Percentiles rank a stretch among this genome's conserved stretches.
Evolutionary conservation across 805 yeast genomes (phyloP).

Genomic region (Pichia phayaonensis): DNA sequence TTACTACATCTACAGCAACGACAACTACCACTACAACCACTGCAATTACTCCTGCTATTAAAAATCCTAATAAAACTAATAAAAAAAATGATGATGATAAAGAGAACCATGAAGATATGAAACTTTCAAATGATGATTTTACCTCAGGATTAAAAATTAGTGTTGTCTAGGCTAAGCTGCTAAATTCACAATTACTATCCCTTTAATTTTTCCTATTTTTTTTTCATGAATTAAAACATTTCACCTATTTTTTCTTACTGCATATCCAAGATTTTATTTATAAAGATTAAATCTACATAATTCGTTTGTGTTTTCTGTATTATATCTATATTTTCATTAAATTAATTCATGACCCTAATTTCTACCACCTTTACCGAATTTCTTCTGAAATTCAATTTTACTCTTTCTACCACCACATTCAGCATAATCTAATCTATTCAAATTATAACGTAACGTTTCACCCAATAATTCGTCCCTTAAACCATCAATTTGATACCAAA

Average conservation of each 20-base stretch:
- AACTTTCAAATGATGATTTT: slow-evolving; percentile 5
- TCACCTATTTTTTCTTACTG: not conserved
- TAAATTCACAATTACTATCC: slow-evolving; percentile 6
- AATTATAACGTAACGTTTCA: slow-evolving; percentile 52
- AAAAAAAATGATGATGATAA: not conserved
- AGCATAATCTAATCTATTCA: slow-evolving; percentile 33
- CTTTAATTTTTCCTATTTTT: not conserved
- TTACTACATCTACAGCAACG: not conserved
- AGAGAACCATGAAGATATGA: not conserved
- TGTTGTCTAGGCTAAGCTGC: slow-evolving; percentile 1
- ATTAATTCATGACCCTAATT: not conserved
- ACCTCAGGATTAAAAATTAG: slow-evolving; percentile 10
- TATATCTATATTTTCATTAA: not conserved
- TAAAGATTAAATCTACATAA: not conserved
- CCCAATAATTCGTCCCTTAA: slow-evolving; percentile 59
- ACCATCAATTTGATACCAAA: slow-evolving; percentile 84
- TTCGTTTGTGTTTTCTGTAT: not conserved
- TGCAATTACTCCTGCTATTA: not conserved
- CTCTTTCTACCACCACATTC: slow-evolving; percentile 27
- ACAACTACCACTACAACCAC: not conserved
- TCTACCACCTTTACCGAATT: slow-evolving; percentile 8
- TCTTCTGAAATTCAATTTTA: slow-evolving; percentile 1
- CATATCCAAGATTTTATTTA: not conserved
- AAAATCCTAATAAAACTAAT: not conserved
- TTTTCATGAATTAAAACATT: not conserved